These are phyloP conservation scores for Phytophthora melonis DNA, from an alignment of 352 stramenopile species.

Conservation along the genomic window DNA sequence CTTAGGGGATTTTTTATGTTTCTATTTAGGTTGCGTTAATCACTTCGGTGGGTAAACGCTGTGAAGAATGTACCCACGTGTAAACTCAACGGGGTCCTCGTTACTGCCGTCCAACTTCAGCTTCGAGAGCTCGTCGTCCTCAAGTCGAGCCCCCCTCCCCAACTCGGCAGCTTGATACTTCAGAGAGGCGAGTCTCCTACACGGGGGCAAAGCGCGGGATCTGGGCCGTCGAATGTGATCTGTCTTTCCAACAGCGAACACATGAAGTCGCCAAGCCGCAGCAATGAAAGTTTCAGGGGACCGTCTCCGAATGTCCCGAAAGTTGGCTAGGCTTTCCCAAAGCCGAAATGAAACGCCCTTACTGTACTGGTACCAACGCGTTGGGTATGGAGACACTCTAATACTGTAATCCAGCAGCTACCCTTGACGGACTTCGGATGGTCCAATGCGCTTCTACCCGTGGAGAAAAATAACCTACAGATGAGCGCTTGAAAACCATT, in stretches of 20 bases:
- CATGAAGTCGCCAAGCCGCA: constrained; percentile 34
- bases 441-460: constrained; percentile 1
- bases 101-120: constrained; percentile 1
- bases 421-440: neutral
- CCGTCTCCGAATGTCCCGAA: constrained; percentile 9
- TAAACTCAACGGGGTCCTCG: constrained; percentile 5
- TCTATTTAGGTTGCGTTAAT: too few relatives aligned
- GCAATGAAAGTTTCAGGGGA: constrained; percentile 26
- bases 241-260: constrained; percentile 27
- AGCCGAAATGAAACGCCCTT: neutral
- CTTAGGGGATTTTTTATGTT: too few relatives aligned
- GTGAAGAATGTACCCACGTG: neutral
- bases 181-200: constrained; percentile 9
- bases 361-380: neutral
- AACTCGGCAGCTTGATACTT: constrained; percentile 13
- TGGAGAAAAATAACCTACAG: neutral
- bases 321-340: neutral
- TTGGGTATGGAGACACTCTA: neutral
- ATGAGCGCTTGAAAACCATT: neutral
- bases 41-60: neutral
- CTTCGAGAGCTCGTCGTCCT: neutral
- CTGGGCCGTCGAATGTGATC: neutral
- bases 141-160: neutral
- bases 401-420: neutral
- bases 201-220: constrained; percentile 19